These are phyloP conservation scores for Colletotrichum spaethianum DNA, from an alignment of 2,329 filamentous ascomycete species.

Conservation along the genomic window DNA sequence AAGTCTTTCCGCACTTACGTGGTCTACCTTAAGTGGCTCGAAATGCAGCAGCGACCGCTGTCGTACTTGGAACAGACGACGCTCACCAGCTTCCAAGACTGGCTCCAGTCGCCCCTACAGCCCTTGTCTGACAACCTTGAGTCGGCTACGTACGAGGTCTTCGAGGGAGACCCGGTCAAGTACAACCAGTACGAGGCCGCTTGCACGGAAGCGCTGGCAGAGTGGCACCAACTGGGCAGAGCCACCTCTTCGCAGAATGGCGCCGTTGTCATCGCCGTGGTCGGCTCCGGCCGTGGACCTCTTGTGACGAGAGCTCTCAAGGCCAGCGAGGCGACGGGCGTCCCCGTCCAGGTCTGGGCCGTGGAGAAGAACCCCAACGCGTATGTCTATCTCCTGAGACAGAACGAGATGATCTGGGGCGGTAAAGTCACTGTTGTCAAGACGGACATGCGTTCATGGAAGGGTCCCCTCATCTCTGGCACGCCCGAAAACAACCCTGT, in stretches of 20 bases:
- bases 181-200: conserved; percentile 96
- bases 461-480: conserved; percentile 76
- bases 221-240: conserved; percentile 82
- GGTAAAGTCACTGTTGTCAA: conserved; percentile 89
- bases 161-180: conserved; percentile 98
- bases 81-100: conserved; percentile 83
- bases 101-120: conserved; percentile 94
- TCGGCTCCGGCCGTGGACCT: conserved; percentile 92
- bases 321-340: conserved; percentile 82
- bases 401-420: conserved; percentile 87
- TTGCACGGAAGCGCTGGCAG: conserved; percentile 82
- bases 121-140: conserved; percentile 97
- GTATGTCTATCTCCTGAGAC: conserved; percentile 90
- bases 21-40: conserved; percentile 87
- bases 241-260: conserved; percentile 80
- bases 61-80: conserved; percentile 65
- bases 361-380: conserved; percentile 99
- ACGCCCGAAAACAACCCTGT: conserved; percentile 60
- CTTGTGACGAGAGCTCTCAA: conserved; percentile 89
- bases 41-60: conserved; percentile 81
- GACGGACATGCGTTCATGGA: conserved; percentile 98
- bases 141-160: conserved; percentile 97
- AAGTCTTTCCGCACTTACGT: conserved; percentile 64
- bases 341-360: conserved; percentile 89
- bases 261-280: conserved; percentile 88